Conservation (phyloP, 805 yeast genomes). For the Jamesozyma hellenica region DNA sequence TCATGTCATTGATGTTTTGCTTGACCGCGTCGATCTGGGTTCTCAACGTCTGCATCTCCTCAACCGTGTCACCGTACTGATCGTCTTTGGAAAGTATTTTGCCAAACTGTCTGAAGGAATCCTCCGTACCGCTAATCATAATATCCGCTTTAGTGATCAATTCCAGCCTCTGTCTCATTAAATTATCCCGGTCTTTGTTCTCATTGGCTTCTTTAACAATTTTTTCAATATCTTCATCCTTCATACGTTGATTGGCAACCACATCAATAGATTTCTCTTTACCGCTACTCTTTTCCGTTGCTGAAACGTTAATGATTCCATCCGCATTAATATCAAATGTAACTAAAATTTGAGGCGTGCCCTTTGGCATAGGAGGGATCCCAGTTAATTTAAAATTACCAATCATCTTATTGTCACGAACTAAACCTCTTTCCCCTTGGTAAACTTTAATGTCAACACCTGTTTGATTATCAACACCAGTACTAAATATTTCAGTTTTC, state of each 20-base stretch:
- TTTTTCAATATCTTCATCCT: constrained; percentile 55
- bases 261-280: constrained; percentile 57
- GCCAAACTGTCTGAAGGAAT: constrained; percentile 59
- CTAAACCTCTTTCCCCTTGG: constrained; percentile 75
- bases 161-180: constrained; percentile 51
- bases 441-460: constrained; percentile 71
- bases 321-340: constrained; percentile 75
- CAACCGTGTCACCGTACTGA: constrained; percentile 33
- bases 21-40: constrained; percentile 42
- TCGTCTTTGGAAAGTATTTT: constrained; percentile 37
- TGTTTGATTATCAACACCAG: constrained; percentile 79
- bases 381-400: constrained; percentile 66
- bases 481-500: constrained; percentile 63
- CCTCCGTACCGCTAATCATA: constrained; percentile 75
- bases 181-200: constrained; percentile 50
- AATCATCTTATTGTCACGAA: constrained; percentile 65
- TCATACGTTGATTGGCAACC: constrained; percentile 54
- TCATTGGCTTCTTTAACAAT: constrained; percentile 58
- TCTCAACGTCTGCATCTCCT: constrained; percentile 30
- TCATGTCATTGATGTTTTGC: constrained; percentile 39
- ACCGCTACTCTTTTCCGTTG: constrained; percentile 69
- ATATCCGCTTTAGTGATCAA: constrained; percentile 68
- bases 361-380: constrained; percentile 69
- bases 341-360: constrained; percentile 69
- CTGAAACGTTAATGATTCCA: constrained; percentile 73